Conservation (phyloP, 805 yeast species). For the Suhomyces prunicola region DNA sequence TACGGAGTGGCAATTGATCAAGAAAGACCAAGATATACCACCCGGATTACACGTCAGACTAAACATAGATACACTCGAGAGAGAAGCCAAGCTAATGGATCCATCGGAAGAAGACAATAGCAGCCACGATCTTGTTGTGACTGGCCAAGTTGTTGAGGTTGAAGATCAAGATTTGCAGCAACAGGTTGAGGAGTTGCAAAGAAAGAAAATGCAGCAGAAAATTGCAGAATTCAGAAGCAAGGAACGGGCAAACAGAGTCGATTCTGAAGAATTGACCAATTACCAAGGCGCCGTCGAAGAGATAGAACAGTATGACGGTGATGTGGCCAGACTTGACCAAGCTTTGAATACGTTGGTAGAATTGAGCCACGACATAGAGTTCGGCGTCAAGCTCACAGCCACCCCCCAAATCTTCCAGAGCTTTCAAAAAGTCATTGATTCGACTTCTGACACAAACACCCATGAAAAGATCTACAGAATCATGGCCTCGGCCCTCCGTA, state of each 20-base stretch:
- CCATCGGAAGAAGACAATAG: slow-evolving; percentile 12
- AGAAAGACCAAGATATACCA: slow-evolving; percentile 74
- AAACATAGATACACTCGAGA: slow-evolving; percentile 66
- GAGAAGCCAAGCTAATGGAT: slow-evolving; percentile 63
- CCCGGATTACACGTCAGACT: slow-evolving; percentile 75
- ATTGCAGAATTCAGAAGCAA: slow-evolving; percentile 1
- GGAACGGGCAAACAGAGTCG: slow-evolving; percentile 7
- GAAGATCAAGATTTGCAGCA: slow-evolving; percentile 6
- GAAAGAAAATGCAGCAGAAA: slow-evolving; percentile 1
- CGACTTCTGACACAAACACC: slow-evolving; percentile 11
- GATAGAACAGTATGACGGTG: slow-evolving; percentile 14
- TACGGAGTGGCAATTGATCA: slow-evolving; percentile 64
- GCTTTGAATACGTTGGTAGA: slow-evolving; percentile 50
- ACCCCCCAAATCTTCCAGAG: slow-evolving; percentile 28
- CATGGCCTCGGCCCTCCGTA: slow-evolving; percentile 66
- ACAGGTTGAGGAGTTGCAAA: slow-evolving; percentile 5
- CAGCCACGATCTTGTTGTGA: slow-evolving; percentile 8
- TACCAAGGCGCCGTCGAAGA: slow-evolving; percentile 20
- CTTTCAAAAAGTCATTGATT: slow-evolving; percentile 17
- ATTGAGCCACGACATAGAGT: slow-evolving; percentile 64
- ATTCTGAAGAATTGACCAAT: slow-evolving; percentile 14
- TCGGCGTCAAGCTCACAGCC: slow-evolving; percentile 49
- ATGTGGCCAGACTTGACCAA: slow-evolving; percentile 15
- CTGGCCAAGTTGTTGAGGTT: slow-evolving; percentile 8
- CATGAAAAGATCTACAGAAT: slow-evolving; percentile 58